A percentile compares a stretch with the other conserved stretches of the same genome.
phyloP scores from a whole-genome alignment of 2,329 filamentous ascomycete genomes.

The Nannizziopsis arthrosporioides region DNA sequence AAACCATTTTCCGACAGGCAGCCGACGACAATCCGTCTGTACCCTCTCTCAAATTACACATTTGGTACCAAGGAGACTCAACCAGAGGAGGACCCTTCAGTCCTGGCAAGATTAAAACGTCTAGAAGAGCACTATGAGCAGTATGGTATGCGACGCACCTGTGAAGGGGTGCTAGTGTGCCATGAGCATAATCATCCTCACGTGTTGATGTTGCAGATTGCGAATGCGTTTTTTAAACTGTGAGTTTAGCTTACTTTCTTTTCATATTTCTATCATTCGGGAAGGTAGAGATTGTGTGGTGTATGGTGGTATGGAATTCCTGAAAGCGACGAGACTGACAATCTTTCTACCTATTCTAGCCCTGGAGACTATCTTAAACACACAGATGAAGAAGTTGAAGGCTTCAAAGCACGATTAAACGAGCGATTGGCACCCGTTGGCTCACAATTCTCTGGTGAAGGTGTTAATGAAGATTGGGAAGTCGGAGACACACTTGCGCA shows the following conservation, averaged over 20 bases:
- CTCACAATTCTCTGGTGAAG: slow-evolving; percentile 65
- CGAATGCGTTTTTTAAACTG: slow-evolving; percentile 98
- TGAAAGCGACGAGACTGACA: not conserved
- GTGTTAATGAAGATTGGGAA: slow-evolving; percentile 86
- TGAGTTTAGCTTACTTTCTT: slow-evolving; percentile 28
- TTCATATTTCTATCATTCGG: not conserved
- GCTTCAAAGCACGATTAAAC: slow-evolving; percentile 89
- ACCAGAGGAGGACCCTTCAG: slow-evolving; percentile 92
- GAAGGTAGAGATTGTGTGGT: not conserved
- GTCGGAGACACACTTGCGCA: slow-evolving; percentile 90
- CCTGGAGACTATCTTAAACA: slow-evolving; percentile 88
- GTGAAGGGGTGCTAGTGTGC: slow-evolving; percentile 92
- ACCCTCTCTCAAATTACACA: slow-evolving; percentile 95
- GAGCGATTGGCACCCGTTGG: slow-evolving; percentile 90
- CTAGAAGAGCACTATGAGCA: slow-evolving; percentile 89
- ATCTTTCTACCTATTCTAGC: slow-evolving; percentile 25
- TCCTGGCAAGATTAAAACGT: slow-evolving; percentile 79
- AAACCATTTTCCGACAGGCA: slow-evolving; percentile 81
- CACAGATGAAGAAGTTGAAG: slow-evolving; percentile 76
- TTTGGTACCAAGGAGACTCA: slow-evolving; percentile 98
- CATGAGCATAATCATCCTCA: slow-evolving; percentile 99
- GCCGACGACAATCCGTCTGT: slow-evolving; percentile 77
- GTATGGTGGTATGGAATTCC: not conserved
- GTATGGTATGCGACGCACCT: slow-evolving; percentile 93
- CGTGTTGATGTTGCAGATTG: slow-evolving; percentile 97